These are phyloP conservation scores for Eucalyptus cloeziana DNA, from an alignment of 345 rosid species.

Conservation along the genomic window DNA sequence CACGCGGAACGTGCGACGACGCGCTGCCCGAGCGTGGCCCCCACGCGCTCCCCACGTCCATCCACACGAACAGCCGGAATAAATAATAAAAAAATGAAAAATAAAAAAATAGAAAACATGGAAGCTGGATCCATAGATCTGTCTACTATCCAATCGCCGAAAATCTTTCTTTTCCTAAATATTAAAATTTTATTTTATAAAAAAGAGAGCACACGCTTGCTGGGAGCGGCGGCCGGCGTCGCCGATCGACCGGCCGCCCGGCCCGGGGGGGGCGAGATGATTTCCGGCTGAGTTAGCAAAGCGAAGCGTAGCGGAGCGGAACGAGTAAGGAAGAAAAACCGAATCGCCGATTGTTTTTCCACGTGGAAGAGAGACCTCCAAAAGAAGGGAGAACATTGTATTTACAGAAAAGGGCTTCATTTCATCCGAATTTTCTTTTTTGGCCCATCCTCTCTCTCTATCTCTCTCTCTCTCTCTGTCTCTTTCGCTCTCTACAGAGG, in stretches of 20 bases:
- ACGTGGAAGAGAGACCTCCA: background rate
- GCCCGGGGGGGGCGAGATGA: background rate
- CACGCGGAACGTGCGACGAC: background rate
- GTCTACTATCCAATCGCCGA: background rate
- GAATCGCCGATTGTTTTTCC: background rate
- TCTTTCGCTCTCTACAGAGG: background rate
- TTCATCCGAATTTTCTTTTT: background rate
- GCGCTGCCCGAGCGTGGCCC: background rate
- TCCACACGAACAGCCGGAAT: background rate
- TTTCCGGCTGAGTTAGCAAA: background rate
- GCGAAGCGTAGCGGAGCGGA: background rate
- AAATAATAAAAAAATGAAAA: background rate
- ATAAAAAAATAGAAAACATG: background rate
- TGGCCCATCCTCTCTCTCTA: background rate
- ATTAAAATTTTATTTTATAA: background rate
- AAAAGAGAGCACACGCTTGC: background rate
- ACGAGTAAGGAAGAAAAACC: background rate
- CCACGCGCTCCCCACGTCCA: background rate
- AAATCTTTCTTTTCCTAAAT: background rate
- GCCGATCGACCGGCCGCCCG: background rate
- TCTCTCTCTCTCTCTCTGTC: background rate
- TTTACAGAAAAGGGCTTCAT: background rate
- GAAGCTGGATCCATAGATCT: background rate
- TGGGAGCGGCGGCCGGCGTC: too few species aligned
- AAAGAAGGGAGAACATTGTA: background rate